Percentiles rank a stretch among this genome's conserved stretches.
Evolutionary conservation across 495 filamentous ascomycete genomes (phyloP).

Genomic region (Durotheca rogersii): DNA sequence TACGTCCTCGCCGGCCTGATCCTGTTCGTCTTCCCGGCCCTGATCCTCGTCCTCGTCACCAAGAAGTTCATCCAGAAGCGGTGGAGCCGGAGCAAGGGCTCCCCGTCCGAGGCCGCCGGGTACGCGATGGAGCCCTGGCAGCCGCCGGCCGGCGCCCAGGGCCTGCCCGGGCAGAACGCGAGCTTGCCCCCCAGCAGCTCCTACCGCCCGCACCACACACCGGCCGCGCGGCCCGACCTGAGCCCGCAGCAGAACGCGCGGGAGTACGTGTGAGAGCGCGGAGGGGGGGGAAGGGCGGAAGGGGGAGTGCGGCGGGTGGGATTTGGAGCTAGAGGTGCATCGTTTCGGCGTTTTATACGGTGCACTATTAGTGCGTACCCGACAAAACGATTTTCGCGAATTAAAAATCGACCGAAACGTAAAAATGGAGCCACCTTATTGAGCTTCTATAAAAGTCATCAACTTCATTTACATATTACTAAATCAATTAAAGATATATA

Average conservation of each 20-base stretch:
- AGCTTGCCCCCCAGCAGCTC: slow-evolving; percentile 16
- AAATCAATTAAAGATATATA: no score
- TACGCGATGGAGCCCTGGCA: slow-evolving; percentile 33
- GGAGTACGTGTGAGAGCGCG: slow-evolving; percentile 16
- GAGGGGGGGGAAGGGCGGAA: background rate
- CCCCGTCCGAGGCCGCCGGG: slow-evolving; percentile 6
- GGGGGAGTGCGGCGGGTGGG: no score
- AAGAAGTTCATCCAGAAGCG: slow-evolving; percentile 23
- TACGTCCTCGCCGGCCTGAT: slow-evolving; percentile 38
- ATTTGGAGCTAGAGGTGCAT: slow-evolving; percentile 2
- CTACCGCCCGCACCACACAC: slow-evolving; percentile 15
- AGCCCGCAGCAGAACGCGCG: slow-evolving; percentile 10
- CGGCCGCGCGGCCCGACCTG: slow-evolving; percentile 4
- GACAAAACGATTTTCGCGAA: no score
- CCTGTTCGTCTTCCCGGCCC: slow-evolving; percentile 29
- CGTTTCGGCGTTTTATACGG: slow-evolving; percentile 8
- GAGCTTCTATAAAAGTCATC: no score
- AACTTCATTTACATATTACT: no score
- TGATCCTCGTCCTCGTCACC: slow-evolving; percentile 28
- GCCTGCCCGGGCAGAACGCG: slow-evolving; percentile 12
- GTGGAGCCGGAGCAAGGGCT: slow-evolving; percentile 18
- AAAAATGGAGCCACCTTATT: no score
- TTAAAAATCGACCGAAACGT: no score
- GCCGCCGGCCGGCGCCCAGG: slow-evolving; percentile 7
- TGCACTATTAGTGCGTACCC: no score